A percentile compares a stretch with the other conserved stretches of the same genome.
These are phyloP conservation scores for Hebeloma cylindrosporum DNA, from an alignment of 768 basidiomycete genomes.

Conservation along the genomic window DNA sequence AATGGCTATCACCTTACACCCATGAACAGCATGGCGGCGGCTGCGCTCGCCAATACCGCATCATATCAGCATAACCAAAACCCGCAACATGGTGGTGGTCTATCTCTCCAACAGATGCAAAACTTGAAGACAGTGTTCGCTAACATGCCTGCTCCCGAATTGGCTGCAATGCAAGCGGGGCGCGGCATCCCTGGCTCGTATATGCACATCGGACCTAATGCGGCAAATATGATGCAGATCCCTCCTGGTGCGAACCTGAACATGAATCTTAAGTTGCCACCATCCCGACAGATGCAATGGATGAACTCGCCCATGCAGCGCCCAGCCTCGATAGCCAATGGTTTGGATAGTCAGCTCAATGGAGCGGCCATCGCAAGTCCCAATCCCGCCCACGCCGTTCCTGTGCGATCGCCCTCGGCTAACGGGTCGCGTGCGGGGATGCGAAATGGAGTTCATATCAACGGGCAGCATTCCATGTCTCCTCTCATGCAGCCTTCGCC, in stretches of 20 bases:
- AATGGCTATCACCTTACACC: slow-evolving; percentile 53
- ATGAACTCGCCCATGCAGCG: slow-evolving; percentile 34
- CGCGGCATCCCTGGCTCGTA: slow-evolving; percentile 36
- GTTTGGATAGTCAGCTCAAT: slow-evolving; percentile 17
- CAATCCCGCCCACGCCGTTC: no score
- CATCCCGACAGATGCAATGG: slow-evolving; percentile 40
- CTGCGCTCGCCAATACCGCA: slow-evolving; percentile 34
- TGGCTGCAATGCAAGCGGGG: slow-evolving; percentile 36
- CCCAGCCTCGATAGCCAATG: slow-evolving; percentile 32
- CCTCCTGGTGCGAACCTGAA: no score
- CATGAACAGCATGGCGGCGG: slow-evolving; percentile 33
- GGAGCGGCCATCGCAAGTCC: slow-evolving; percentile 40
- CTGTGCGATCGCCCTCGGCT: slow-evolving; percentile 52
- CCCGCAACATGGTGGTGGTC: slow-evolving; percentile 33
- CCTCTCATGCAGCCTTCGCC: slow-evolving; percentile 52
- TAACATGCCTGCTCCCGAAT: slow-evolving; percentile 39
- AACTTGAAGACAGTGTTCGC: slow-evolving; percentile 57
- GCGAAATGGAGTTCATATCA: slow-evolving; percentile 36
- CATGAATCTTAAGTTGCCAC: slow-evolving; percentile 44
- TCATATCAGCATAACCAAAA: no score
- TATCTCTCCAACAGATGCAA: slow-evolving; percentile 61
- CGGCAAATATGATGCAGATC: no score
- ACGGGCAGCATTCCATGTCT: slow-evolving; percentile 49
- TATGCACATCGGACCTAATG: no score
- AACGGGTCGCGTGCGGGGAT: slow-evolving; percentile 52